phyloP scores from a whole-genome alignment of 2,329 filamentous ascomycete genomes.

The Helotiales sp. region DNA sequence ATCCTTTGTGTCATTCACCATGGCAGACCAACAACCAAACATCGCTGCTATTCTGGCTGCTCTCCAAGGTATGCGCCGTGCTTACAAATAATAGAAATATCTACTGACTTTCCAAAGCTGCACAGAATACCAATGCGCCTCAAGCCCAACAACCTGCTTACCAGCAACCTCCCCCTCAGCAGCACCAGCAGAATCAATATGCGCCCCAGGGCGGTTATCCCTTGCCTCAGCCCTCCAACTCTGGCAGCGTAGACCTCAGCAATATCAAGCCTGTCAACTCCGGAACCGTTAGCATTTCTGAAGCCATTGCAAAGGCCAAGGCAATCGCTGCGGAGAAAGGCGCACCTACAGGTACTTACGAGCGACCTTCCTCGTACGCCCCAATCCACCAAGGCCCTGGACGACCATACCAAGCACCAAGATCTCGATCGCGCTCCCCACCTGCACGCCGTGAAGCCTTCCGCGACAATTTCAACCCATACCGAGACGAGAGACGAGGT shows the following conservation, averaged over 20 bases:
- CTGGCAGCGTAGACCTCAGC: constrained; percentile 80
- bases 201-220: constrained; percentile 45
- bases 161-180: constrained; percentile 52
- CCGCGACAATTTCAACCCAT: constrained; percentile 79
- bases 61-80: constrained; percentile 47
- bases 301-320: constrained; percentile 84
- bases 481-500: constrained; percentile 82
- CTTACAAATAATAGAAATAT: background rate
- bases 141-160: constrained; percentile 46
- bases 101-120: constrained; percentile 46
- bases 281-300: constrained; percentile 81
- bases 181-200: constrained; percentile 48
- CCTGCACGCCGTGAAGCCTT: constrained; percentile 71
- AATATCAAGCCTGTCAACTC: constrained; percentile 79
- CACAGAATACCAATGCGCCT: constrained; percentile 53
- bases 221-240: constrained; percentile 63
- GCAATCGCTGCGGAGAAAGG: constrained; percentile 82
- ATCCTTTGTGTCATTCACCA: constrained; percentile 31
- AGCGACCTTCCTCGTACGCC: constrained; percentile 52
- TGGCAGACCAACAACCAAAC: constrained; percentile 53
- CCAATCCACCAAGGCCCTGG: constrained; percentile 53
- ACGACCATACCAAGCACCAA: constrained; percentile 65
- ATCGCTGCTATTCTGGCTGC: constrained; percentile 57
- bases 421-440: constrained; percentile 74
- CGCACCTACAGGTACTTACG: constrained; percentile 57